Percentiles rank a stretch among this genome's conserved stretches.
phyloP scores from a whole-genome alignment of 139 green algal species.

The Tetraselmis striata region DNA sequence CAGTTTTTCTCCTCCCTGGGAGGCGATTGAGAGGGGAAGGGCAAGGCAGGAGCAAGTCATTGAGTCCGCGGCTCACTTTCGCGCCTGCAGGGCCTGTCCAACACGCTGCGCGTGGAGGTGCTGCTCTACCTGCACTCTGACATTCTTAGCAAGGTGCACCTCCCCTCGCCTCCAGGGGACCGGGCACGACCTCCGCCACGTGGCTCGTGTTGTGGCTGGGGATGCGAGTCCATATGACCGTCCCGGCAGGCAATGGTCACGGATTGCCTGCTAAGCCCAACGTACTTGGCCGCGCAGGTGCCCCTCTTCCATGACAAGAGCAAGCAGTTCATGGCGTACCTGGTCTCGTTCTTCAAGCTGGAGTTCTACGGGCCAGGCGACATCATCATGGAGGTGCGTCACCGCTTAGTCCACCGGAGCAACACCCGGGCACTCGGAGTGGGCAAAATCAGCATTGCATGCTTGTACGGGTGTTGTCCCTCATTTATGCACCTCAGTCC shows the following conservation, averaged over 20 bases:
- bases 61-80: background rate
- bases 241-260: background rate
- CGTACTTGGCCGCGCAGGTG: background rate
- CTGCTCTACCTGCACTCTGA: conserved; percentile 3
- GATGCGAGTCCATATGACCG: background rate
- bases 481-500: too few species aligned
- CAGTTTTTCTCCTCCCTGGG: too few species aligned
- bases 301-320: conserved; percentile 6
- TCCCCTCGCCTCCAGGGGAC: too few species aligned
- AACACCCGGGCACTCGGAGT: too few species aligned
- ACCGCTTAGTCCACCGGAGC: too few species aligned
- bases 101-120: background rate
- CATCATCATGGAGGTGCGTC: background rate
- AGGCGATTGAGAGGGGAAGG: too few species aligned
- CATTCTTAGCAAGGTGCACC: conserved; percentile 5
- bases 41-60: too few species aligned
- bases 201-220: background rate
- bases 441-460: too few species aligned
- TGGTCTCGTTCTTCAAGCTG: conserved; percentile 4
- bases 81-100: background rate
- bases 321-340: conserved; percentile 5
- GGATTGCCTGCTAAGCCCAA: background rate
- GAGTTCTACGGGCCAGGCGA: conserved; percentile 4
- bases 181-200: background rate
- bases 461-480: too few species aligned